Base-by-base conservation (phyloP, 805 yeast genomes). In the Blastobotrys robertii region DNA sequence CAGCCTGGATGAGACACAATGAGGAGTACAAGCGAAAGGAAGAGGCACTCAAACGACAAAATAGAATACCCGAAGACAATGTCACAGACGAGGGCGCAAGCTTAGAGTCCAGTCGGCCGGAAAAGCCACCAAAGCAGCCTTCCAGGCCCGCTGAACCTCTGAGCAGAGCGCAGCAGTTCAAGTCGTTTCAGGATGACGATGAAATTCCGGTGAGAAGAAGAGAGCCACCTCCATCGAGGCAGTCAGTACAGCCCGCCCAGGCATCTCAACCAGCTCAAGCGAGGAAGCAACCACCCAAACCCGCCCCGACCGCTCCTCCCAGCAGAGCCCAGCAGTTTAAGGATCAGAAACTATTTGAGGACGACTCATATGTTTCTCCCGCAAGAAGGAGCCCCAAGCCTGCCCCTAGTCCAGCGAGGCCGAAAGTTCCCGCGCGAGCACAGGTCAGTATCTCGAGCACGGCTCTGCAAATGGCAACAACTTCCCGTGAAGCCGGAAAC, bases 1-100 rank as follows among this genome's bases (percentile, higher is more conserved):
- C 94, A 0, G 76, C 79, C 1, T 84, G 94, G 94, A 79, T 84
- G 87, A 70, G 65, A 44, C 72, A 75, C 46, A 79, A 74, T 51
- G 66, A 62, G 10, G 64, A 32, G 22, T 41, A 41, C 15, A 16
- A 54, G 50, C 70, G 79, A n/a, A 11, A 30, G 13, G 16, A 14
- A 11, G 16, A 13, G 22, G 19, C 22, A 10, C 14, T 13, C n/a
- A 10, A 34, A 11, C 16, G 16, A 10, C 37, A 34, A 6, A 4
- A 34, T 34, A 11, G n/a, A 34, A 13, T 10, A 15, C 25, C 25
- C 25, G 22, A 36, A 4, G n/a, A 28, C 11, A 15, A 15, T 15
- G 16, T 25, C 12, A 34, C 41, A 7, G 37, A 44, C n/a, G 44
- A 40, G 13, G 46, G 31, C 2, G 11, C 38, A 3, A 30, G 15